phyloP scores from a whole-genome alignment of 2,329 filamentous ascomycete species.

The Fusarium solani-melongenae region DNA sequence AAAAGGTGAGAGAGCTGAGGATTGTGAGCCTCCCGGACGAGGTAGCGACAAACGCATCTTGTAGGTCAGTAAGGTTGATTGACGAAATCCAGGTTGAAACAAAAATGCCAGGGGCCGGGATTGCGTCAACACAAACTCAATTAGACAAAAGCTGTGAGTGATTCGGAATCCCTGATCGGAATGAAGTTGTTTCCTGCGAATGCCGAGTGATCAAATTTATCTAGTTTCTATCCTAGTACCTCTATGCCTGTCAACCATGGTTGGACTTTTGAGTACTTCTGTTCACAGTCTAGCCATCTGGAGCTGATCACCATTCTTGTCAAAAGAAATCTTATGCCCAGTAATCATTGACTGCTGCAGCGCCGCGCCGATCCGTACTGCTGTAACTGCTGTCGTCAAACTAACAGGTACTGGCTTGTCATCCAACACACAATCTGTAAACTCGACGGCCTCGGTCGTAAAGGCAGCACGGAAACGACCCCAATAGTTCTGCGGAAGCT shows the following conservation, averaged over 20 bases:
- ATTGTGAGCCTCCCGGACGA: too few relatives aligned
- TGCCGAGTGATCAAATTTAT: neutral
- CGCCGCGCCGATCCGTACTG: slow-evolving; percentile 69
- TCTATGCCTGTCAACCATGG: neutral
- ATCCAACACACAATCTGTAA: slow-evolving; percentile 68
- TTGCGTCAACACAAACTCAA: too few relatives aligned
- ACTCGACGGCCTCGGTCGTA: slow-evolving; percentile 71
- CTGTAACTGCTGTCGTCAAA: slow-evolving; percentile 66
- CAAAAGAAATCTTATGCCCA: slow-evolving; percentile 68
- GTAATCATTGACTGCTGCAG: slow-evolving; percentile 68
- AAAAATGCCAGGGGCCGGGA: too few relatives aligned
- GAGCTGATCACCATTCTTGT: slow-evolving; percentile 46
- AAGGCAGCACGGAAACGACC: slow-evolving; percentile 72
- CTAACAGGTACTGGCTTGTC: slow-evolving; percentile 66
- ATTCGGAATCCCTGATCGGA: too few relatives aligned
- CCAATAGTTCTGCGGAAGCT: slow-evolving; percentile 72
- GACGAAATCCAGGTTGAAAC: too few relatives aligned
- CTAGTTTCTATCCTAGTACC: neutral
- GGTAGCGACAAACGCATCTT: too few relatives aligned
- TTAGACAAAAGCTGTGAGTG: too few relatives aligned
- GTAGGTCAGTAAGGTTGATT: too few relatives aligned
- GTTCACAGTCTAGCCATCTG: slow-evolving; percentile 6
- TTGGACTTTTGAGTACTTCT: neutral
- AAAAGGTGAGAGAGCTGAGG: too few relatives aligned
- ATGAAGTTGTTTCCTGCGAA: too few relatives aligned